Base-by-base conservation (phyloP, 2,329 filamentous ascomycete genomes). In the Epichloe hybrida region DNA sequence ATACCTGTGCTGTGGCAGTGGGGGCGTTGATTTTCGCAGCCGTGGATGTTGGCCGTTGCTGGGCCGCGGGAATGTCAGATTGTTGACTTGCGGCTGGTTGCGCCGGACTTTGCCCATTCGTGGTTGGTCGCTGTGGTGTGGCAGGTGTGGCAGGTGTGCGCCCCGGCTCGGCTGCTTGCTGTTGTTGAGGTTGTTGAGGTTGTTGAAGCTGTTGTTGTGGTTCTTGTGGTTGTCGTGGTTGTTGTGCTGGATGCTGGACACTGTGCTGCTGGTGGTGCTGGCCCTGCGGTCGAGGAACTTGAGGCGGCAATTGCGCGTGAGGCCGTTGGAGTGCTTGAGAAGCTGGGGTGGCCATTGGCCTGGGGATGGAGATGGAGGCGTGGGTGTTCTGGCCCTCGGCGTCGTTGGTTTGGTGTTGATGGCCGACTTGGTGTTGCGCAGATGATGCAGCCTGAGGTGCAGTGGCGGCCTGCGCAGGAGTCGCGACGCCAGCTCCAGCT, bases 401-500 rank as follows among this genome's bases (percentile, higher is more conserved):
- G n/a, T 9, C 27, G n/a, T 27, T 12, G 27, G 34, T 31, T 23
- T 45, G 43, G 20, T 39, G 38, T 15, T 51, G 46, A 31, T 44
- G 27, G 31, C 44, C 46, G 41, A 20, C 48, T 6, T 42, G 35
- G 20, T 49, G 47, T 37, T 56, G 51, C 27, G 31, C 52, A 13
- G 56, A 46, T 13, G 12, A n/a, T 38, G 36, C 13, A 3, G 31
- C 54, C 43, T 61, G 57, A 6, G 63, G 62, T 31, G 62, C 59
- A 51, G 57, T 59, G 37, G 60, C 61, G 34, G 66, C 60, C 51
- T 64, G 62, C 17, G 64, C 60, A 7, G 66, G 65, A 43, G 64
- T 66, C 41, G 66, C 61, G 3, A 65, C 61, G n/a, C 61, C 59
- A 11, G 56, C 50, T 11, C 61, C 59, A 37, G 60, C 58, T n/a